Percentiles rank a stretch among this genome's conserved stretches.
Conservation (phyloP, 441 rosid species). For the Flueggea neowawraea region DNA sequence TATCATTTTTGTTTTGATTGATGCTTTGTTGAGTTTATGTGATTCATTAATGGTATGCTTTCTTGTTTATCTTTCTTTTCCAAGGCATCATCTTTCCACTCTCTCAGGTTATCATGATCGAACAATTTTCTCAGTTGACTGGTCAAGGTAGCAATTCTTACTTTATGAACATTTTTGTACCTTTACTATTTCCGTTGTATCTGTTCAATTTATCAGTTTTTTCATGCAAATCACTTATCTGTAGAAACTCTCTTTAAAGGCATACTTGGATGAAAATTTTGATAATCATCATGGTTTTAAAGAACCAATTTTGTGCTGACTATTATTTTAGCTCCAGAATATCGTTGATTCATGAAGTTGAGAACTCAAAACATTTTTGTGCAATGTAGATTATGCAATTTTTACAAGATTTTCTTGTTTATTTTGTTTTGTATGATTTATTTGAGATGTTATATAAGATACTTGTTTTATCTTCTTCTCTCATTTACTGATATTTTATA, state of each 20-base stretch:
- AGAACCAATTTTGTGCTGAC: neutral
- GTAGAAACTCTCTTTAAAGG: no score
- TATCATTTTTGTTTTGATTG: neutral
- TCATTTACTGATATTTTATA: constrained; percentile 7
- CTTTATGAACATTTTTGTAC: neutral
- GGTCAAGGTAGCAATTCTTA: constrained; percentile 72
- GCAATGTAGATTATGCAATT: no score
- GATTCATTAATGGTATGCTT: constrained; percentile 9
- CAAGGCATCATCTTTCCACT: constrained; percentile 82
- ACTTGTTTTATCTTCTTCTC: neutral
- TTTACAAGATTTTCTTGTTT: neutral
- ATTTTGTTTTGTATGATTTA: neutral
- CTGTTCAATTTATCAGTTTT: neutral
- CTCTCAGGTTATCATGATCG: constrained; percentile 95
- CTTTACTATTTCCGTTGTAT: neutral
- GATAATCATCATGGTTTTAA: neutral
- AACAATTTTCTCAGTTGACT: constrained; percentile 87
- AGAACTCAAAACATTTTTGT: no score
- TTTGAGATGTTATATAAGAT: neutral
- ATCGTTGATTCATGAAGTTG: neutral
- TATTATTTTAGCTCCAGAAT: neutral
- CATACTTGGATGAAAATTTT: neutral
- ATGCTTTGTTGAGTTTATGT: neutral
- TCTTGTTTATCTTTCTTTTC: constrained; percentile 20
- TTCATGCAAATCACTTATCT: no score